Base-by-base conservation (phyloP, 1,139 yeast genomes). In the Hyphopichia fennica region DNA sequence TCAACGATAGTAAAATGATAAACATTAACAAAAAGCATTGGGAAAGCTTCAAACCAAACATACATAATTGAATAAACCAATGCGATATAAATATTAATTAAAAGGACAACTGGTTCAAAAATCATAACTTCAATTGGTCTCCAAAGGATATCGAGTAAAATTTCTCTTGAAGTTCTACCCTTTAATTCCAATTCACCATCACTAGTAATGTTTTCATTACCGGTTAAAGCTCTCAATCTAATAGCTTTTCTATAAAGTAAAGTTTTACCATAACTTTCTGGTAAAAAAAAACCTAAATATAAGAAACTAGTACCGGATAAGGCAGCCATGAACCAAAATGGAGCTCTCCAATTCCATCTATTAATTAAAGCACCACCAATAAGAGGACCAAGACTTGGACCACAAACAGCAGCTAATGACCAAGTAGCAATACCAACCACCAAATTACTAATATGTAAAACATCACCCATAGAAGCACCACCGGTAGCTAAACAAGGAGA, bases 31-130 rank as follows among this genome's bases (percentile, higher is more conserved):
- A 75, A 81, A 1, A 79, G 80, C 40, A 81, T 67, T 8, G 87
- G 87, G 57, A 78, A 76, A 1, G 81, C 82, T 57, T 82, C 87
- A 51, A 82, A 79, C 70, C 77, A 81, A 39, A 81, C 62, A 53
- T 81, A 82, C 55, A 77, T 57, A 28, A 78, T 60, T 25, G 82
- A 73, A 57, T 81, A 82, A 16, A 76, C 67, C 53, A 82, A 60
- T 2, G 84, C 74, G 49, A 77, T 63, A 56, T 82, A 81, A 17
- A 76, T 27, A 51, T 81, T 63, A 52, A 75, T 63, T 58, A 72
- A 51, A 57, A 82, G 42, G 44, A 73, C 71, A 39, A 74, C 69
- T 34, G 79, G 75, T 60, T 79, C 75, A 48, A 58, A 57, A 10
- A 74, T 47, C 5, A 69, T 61, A 35, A 75, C 66, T 45, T 69